Evolutionary conservation across 805 yeast genomes (phyloP), one percentile per base, ranked within the genome.

Genomic region (Kuraishia hungarica): DNA sequence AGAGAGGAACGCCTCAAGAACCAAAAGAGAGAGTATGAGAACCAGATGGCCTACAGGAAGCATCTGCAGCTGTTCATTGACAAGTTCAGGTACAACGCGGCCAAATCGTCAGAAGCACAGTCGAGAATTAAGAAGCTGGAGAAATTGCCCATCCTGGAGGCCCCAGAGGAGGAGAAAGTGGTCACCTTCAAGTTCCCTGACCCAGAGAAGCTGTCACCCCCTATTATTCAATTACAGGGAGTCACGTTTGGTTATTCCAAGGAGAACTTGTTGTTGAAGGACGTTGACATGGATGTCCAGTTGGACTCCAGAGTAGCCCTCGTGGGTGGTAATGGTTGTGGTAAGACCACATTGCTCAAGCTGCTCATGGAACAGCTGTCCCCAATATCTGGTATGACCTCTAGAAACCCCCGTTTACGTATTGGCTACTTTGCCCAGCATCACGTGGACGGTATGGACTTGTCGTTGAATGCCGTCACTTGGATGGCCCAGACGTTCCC

Each of bases 251-350:
- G 97, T 51, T 94, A 94, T 69, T 71, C 74, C 51, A 84, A 87
- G 6, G 74, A 75, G 2, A 83, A 83, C 55, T 72, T 89, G 29
- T 71, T 92, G 56, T 72, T 93, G 59, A 77, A 79, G 29, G 76
- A 89, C 62, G 97, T 92, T 48, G 96, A 92, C 61, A 70, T 94
- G 58, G 96, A 90, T 61, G 89, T 94, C 54, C 96, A 89, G 70
- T 78, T 93, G 89, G 89, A 92, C 64, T 91, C 97, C 1, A 81
- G 99, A 70, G 88, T 94, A 63, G 99, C 98, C 0, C 77, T 94
- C 57, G 97, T 94, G 57, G 99, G 99, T 80, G 98, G 97, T 57
- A 94, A 94, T 69, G 99, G 99, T 75, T 89, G 97, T 67, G 99
- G 99, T 87, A 94, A 94, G 71, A 92, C 99, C 11, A 94, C 99